Conservation (phyloP, 352 stramenopile genomes). For the Globisporangium perplexum region DNA sequence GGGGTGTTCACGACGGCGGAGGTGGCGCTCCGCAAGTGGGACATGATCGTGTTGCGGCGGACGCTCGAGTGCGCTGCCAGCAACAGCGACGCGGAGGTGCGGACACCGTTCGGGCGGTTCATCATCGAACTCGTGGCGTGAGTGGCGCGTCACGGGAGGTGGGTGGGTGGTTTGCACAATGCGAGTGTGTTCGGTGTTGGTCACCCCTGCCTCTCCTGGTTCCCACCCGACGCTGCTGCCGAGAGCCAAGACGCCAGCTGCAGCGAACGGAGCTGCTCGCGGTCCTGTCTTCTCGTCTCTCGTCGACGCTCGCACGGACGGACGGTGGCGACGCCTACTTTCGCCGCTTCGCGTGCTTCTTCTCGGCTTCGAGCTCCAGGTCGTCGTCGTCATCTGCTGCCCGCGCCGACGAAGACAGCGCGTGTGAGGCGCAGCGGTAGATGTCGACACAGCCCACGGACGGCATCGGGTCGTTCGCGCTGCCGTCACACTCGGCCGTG, state of each 20-base stretch:
- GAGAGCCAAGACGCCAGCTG: no score
- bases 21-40: constrained; percentile 3
- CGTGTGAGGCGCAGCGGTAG: constrained; percentile 21
- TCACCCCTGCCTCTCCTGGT: background rate
- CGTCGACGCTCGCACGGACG: no score
- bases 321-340: background rate
- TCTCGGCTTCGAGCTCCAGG: constrained; percentile 4
- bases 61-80: background rate
- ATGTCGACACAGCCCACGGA: constrained; percentile 61
- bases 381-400: constrained; percentile 1
- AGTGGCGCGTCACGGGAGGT: background rate
- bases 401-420: background rate
- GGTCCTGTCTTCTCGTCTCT: no score
- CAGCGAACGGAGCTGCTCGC: no score
- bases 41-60: constrained; percentile 5
- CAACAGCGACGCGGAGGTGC: background rate
- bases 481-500: constrained; percentile 28
- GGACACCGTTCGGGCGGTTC: constrained; percentile 3
- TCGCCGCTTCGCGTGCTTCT: constrained; percentile 6
- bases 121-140: constrained; percentile 3
- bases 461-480: constrained; percentile 43
- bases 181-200: background rate
- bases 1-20: constrained; percentile 1
- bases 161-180: constrained; percentile 1
- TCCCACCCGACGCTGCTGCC: background rate